Evolutionary conservation across 1,139 yeast genomes (phyloP).

Genomic region (Protomyces lactucae-debilis): DNA sequence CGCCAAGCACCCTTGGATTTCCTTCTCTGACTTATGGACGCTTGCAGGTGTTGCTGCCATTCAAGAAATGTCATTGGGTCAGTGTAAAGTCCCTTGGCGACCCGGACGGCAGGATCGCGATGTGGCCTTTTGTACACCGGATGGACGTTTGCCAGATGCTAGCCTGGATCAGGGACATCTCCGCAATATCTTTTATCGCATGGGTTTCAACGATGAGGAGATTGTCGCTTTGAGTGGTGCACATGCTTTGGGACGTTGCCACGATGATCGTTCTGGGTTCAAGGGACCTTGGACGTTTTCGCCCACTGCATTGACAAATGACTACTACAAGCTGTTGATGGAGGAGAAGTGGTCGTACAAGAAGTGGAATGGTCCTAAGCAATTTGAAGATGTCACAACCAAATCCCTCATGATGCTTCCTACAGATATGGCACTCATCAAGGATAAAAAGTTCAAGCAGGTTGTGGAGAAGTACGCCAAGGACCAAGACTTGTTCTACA

Average conservation of each 20-base stretch:
- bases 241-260: constrained; percentile 63
- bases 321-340: constrained; percentile 60
- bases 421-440: constrained; percentile 54
- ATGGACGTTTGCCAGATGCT: constrained; percentile 57
- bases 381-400: constrained; percentile 68
- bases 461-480: constrained; percentile 55
- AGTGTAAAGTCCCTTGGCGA: constrained; percentile 55
- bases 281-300: constrained; percentile 97
- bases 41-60: constrained; percentile 59
- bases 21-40: constrained; percentile 65
- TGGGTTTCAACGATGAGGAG: constrained; percentile 63
- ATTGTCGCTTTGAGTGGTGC: constrained; percentile 62
- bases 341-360: constrained; percentile 70
- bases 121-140: constrained; percentile 49
- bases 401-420: constrained; percentile 60
- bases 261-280: constrained; percentile 53
- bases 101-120: constrained; percentile 61
- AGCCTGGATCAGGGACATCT: constrained; percentile 52
- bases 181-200: constrained; percentile 51
- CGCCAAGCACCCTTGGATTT: constrained; percentile 53
- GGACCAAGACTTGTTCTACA: constrained; percentile 50
- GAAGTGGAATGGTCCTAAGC: constrained; percentile 45
- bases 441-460: constrained; percentile 48
- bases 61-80: constrained; percentile 52
- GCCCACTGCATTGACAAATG: constrained; percentile 61